Conservation (phyloP, 228 moss, liverwort and hornwort species). For the Sphagnum magellanicum region DNA sequence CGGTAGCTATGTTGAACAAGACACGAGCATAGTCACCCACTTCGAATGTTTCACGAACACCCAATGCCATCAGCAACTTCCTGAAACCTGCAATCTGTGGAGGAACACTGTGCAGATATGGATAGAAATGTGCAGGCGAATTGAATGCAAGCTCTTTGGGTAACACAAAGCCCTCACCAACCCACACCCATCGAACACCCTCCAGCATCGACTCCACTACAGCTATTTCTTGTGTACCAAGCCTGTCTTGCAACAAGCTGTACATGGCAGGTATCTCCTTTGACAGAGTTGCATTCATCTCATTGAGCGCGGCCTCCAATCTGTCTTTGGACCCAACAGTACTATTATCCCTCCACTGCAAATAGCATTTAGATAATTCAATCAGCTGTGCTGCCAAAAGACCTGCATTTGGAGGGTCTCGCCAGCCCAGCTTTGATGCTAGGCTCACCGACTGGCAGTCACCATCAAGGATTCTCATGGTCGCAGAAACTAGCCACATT, state of each 20-base stretch:
- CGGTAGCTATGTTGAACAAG: constrained; percentile 52
- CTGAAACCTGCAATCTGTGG: constrained; percentile 65
- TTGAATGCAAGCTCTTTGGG: constrained; percentile 82
- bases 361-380: constrained; percentile 49
- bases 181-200: constrained; percentile 77
- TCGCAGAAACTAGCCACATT: constrained; percentile 88
- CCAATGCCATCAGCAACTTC: constrained; percentile 53
- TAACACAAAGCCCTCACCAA: constrained; percentile 74
- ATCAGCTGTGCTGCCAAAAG: constrained; percentile 70
- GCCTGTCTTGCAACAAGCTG: constrained; percentile 58
- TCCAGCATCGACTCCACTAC: constrained; percentile 56
- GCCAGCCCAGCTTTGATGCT: constrained; percentile 67
- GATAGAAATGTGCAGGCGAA: constrained; percentile 90
- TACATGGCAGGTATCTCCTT: constrained; percentile 64
- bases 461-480: constrained; percentile 76
- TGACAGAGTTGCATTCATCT: constrained; percentile 29
- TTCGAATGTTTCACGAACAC: constrained; percentile 75
- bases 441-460: constrained; percentile 54
- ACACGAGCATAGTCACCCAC: constrained; percentile 65
- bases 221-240: constrained; percentile 51
- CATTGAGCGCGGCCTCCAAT: constrained; percentile 6
- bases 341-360: constrained; percentile 6
- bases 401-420: constrained; percentile 42
- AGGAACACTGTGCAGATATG: constrained; percentile 79
- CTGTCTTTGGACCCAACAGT: neutral